These are phyloP conservation scores for Penicillium verhagenii DNA, from an alignment of 495 filamentous ascomycete species.

Conservation along the genomic window DNA sequence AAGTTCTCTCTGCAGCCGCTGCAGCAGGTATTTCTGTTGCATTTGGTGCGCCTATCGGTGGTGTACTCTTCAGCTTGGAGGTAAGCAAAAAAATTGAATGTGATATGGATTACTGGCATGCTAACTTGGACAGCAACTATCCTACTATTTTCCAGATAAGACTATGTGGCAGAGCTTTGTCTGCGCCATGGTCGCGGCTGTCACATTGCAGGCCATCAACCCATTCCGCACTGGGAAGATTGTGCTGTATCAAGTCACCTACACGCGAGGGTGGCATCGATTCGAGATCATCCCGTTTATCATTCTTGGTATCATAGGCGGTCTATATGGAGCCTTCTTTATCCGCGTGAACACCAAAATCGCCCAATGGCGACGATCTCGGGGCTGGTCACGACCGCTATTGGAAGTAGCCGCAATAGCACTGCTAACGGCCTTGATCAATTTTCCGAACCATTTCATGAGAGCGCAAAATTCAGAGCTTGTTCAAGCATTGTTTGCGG, in stretches of 20 bases:
- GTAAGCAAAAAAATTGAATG: conserved; percentile 33
- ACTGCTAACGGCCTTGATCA: conserved; percentile 78
- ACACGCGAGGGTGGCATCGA: conserved; percentile 87
- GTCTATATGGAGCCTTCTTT: conserved; percentile 89
- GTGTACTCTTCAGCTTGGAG: conserved; percentile 89
- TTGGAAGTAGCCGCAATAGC: conserved; percentile 74
- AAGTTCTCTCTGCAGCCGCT: conserved; percentile 91
- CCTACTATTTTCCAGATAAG: conserved; percentile 98
- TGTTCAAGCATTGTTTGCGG: conserved; percentile 87
- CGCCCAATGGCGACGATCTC: conserved; percentile 71
- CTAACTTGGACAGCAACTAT: conserved; percentile 62
- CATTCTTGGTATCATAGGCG: conserved; percentile 83
- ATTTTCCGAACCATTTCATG: conserved; percentile 96
- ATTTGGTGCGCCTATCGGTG: conserved; percentile 94
- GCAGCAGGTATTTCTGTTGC: conserved; percentile 95
- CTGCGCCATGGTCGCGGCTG: conserved; percentile 95
- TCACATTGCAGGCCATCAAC: conserved; percentile 88
- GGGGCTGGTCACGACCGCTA: conserved; percentile 59
- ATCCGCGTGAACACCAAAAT: conserved; percentile 92
- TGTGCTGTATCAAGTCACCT: conserved; percentile 94
- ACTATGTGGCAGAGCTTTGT: conserved; percentile 99
- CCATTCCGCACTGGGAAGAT: conserved; percentile 96
- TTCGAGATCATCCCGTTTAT: conserved; percentile 92
- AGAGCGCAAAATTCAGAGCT: conserved; percentile 87
- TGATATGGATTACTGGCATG: neutral